Conservation (phyloP, 192 early-diverging fungal genomes). For the Coemansia sp. region DNA sequence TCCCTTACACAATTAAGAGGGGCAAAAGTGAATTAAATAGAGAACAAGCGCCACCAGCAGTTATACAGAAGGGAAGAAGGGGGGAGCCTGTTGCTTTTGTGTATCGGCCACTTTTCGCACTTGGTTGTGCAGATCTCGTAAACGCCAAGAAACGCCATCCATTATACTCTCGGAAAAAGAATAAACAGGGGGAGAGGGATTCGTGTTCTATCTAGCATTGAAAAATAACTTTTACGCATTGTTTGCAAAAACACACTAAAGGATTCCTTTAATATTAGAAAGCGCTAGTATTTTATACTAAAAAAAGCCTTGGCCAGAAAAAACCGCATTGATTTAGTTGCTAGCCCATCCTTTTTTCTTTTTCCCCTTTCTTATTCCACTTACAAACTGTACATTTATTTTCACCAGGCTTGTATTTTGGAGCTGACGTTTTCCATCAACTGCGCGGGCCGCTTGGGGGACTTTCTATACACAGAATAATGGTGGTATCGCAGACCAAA, state of each 20-base stretch:
- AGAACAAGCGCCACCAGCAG: not conserved
- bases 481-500: constrained; percentile 33
- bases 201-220: not conserved
- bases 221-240: not conserved
- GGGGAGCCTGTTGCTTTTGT: not conserved
- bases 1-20: not conserved
- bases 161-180: constrained; percentile 3
- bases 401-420: no score
- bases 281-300: no score
- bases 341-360: no score
- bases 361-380: no score
- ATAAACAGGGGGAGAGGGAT: not conserved
- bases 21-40: not conserved
- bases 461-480: not conserved
- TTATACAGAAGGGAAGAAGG: not conserved
- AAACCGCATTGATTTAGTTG: no score
- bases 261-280: no score
- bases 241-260: no score
- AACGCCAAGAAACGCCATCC: constrained; percentile 3
- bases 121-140: not conserved
- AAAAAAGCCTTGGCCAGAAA: no score
- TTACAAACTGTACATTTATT: no score
- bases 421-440: no score
- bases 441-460: no score
- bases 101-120: not conserved